Conservation (phyloP, 768 basidiomycete species). For the Mycena floridula region DNA sequence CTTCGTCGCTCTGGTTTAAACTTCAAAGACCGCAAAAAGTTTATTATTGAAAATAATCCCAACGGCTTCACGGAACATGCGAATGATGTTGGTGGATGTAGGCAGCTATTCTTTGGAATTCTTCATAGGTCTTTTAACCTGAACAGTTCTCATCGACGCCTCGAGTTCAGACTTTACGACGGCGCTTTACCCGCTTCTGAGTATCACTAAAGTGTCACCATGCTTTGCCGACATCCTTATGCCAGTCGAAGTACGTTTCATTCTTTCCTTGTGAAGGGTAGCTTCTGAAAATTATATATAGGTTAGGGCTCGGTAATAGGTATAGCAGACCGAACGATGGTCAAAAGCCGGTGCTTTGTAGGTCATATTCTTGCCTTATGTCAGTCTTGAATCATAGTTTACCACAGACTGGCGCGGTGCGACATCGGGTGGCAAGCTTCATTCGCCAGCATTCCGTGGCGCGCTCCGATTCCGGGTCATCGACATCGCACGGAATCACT, state of each 20-base stretch:
- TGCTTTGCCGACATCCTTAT: slow-evolving; percentile 11
- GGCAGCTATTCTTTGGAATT: background rate
- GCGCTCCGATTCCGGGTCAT: background rate
- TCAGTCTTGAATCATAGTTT: background rate
- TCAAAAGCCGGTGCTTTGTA: background rate
- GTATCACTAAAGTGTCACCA: slow-evolving; percentile 11
- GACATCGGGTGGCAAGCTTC: background rate
- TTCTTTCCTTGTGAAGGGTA: too few relatives aligned
- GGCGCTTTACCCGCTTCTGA: slow-evolving; percentile 11
- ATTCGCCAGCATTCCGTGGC: background rate
- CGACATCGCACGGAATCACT: background rate
- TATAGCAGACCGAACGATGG: background rate
- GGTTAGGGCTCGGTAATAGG: background rate
- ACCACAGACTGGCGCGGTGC: background rate
- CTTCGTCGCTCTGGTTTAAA: background rate
- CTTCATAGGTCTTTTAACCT: background rate
- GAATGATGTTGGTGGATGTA: background rate
- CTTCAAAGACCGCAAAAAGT: background rate
- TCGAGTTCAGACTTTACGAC: slow-evolving; percentile 13
- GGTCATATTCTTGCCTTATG: background rate
- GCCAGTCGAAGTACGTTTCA: slow-evolving; percentile 3
- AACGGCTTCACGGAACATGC: background rate
- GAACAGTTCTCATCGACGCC: slow-evolving; percentile 8
- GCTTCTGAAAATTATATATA: too few relatives aligned
- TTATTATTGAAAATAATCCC: background rate